Conservation (phyloP, 257 asterid genomes). For the Solanum lignicaule region DNA sequence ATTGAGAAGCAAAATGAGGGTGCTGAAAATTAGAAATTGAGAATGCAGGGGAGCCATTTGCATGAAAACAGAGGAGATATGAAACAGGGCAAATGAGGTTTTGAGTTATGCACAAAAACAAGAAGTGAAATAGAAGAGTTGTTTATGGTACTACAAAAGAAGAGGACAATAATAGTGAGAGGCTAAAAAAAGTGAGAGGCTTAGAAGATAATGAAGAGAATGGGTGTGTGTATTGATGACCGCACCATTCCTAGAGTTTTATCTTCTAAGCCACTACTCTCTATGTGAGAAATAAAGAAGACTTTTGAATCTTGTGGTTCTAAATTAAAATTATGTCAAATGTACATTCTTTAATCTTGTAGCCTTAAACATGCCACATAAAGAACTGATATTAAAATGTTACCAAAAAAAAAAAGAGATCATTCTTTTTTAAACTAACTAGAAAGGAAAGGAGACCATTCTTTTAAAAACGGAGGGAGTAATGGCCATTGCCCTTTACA, state of each 20-base stretch:
- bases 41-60: not conserved
- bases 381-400: too few relatives aligned
- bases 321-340: too few relatives aligned
- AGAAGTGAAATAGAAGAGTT: not conserved
- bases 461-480: too few relatives aligned
- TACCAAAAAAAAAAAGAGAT: too few relatives aligned
- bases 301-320: too few relatives aligned
- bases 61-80: not conserved
- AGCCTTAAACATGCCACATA: too few relatives aligned
- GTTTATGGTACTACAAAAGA: not conserved
- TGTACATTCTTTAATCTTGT: too few relatives aligned
- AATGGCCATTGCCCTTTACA: not conserved
- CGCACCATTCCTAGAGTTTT: slow-evolving; percentile 12
- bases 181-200: not conserved
- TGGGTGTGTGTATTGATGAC: slow-evolving; percentile 6
- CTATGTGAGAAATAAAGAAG: not conserved
- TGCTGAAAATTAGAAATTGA: not conserved
- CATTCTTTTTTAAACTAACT: too few relatives aligned
- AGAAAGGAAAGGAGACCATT: too few relatives aligned
- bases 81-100: not conserved
- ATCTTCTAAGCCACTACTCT: not conserved
- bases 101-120: not conserved
- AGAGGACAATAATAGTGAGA: not conserved
- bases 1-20: not conserved
- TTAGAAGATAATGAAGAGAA: not conserved